Evolutionary conservation across 2,329 filamentous ascomycete genomes (phyloP).

Genomic region (Simplicillium aogashimaense): DNA sequence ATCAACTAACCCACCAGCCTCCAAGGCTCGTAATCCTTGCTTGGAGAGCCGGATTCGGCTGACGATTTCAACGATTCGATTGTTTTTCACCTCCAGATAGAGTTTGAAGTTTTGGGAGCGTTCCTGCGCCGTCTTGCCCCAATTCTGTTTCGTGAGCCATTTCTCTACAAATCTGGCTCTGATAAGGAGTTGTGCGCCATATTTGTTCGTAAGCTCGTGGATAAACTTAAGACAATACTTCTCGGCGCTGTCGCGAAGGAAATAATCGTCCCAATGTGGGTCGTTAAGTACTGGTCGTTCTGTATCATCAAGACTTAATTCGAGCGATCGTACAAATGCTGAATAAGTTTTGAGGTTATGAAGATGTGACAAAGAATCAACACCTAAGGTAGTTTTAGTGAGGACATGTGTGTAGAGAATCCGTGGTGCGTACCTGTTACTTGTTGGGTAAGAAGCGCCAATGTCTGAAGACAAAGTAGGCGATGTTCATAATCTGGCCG

Average conservation of each 20-base stretch:
- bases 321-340: conserved; percentile 50
- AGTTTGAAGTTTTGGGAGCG: conserved; percentile 41
- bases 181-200: conserved; percentile 46
- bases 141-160: conserved; percentile 67
- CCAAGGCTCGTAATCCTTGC: conserved; percentile 41
- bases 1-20: conserved; percentile 36
- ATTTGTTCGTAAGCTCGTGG: conserved; percentile 47
- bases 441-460: conserved; percentile 42
- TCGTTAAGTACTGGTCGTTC: conserved; percentile 42
- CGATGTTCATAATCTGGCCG: conserved; percentile 48
- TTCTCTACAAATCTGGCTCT: conserved; percentile 58
- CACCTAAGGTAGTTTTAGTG: conserved; percentile 14
- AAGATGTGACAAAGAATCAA: conserved; percentile 32
- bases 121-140: conserved; percentile 47
- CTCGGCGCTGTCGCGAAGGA: conserved; percentile 51
- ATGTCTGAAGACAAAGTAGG: conserved; percentile 43
- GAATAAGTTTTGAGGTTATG: conserved; percentile 40
- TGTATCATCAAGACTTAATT: conserved; percentile 41
- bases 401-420: no score
- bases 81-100: conserved; percentile 40
- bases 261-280: conserved; percentile 52
- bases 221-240: conserved; percentile 50
- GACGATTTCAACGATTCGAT: conserved; percentile 42
- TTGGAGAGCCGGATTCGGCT: conserved; percentile 35
- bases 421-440: conserved; percentile 17